Base-by-base conservation (phyloP, 2,329 filamentous ascomycete genomes). In the Colletotrichum lupini region DNA sequence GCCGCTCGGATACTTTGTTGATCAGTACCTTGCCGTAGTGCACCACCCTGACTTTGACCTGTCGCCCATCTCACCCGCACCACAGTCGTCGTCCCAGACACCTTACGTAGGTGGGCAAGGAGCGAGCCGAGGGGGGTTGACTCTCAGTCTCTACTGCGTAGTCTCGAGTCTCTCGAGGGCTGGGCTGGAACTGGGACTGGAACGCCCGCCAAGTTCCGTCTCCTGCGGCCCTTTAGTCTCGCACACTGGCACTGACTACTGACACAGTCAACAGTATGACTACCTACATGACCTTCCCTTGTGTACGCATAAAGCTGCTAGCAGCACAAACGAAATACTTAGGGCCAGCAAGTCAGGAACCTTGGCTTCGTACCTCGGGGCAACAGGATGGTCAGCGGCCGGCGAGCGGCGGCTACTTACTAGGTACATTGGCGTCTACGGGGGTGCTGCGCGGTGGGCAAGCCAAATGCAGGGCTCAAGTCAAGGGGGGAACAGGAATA, bases 1-100 rank as follows among this genome's bases (percentile, higher is more conserved):
- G 65, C 52, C 62, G 58, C 60, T 72, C 46, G 65, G 69, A 28
- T 59, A 72, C 69, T 72, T 72, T 37, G 59, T 16, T 59, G 59
- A 69, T 72, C 66, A 59, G 70, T 64, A 37, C 67, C 60, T 59
- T 60, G 30, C 26, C 70, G 59, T 63, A 64, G 37, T 46, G 53
- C 58, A 32, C 56, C 26, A 56, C 53, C 59, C 59, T 58, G 53
- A 59, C 37, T 35, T 63, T 42, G n/a, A 3, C 66, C 58, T 61
- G 6, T 58, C 22, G n/a, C 14, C 26, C 57, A 68, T 59, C 64
- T 37, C 46, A 32, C 35, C 37, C n/a, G 28, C 28, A 65, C 53
- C 30, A 24, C 7, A 35, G 28, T 19, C 28, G 30, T 11, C 35
- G 22, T 52, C n/a, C 60, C 67, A 62, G 32, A 53, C 58, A 57